Conservation (phyloP, 192 early-diverging fungal genomes). For the Radiomyces spectabilis region DNA sequence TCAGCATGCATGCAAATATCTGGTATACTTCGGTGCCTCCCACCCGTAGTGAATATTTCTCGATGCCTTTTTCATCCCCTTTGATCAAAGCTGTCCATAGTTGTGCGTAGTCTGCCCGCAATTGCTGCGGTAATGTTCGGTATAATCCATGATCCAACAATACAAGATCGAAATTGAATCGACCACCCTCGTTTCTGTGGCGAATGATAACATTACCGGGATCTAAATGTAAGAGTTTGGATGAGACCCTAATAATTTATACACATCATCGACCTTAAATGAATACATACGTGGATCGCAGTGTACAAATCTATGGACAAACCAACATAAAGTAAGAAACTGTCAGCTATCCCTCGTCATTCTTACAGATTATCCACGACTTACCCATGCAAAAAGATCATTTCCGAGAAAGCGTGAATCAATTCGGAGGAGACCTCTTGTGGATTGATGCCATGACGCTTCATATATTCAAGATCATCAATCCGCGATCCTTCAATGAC, state of each 20-base stretch:
- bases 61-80: slow-evolving; percentile 69
- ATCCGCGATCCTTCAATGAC: slow-evolving; percentile 61
- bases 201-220: slow-evolving; percentile 83
- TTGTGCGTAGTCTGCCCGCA: slow-evolving; percentile 80
- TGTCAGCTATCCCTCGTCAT: not conserved
- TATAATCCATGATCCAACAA: slow-evolving; percentile 89
- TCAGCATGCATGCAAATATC: slow-evolving; percentile 83
- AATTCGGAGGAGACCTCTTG: slow-evolving; percentile 69
- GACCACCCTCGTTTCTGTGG: slow-evolving; percentile 28
- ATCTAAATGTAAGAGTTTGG: slow-evolving; percentile 24
- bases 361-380: not conserved
- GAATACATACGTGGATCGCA: slow-evolving; percentile 71
- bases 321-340: not conserved
- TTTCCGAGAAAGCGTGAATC: slow-evolving; percentile 71
- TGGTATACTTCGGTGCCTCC: slow-evolving; percentile 71
- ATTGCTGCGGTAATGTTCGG: slow-evolving; percentile 57
- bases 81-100: slow-evolving; percentile 81
- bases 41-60: slow-evolving; percentile 53
- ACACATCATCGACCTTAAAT: not conserved
- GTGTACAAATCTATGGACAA: slow-evolving; percentile 59
- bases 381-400: slow-evolving; percentile 81
- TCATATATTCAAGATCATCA: slow-evolving; percentile 67
- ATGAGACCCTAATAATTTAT: not conserved
- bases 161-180: slow-evolving; percentile 81
- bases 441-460: slow-evolving; percentile 66